Evolutionary conservation across 441 rosid genomes (phyloP).

Genomic region (Pelargonium myrrhifolium): DNA sequence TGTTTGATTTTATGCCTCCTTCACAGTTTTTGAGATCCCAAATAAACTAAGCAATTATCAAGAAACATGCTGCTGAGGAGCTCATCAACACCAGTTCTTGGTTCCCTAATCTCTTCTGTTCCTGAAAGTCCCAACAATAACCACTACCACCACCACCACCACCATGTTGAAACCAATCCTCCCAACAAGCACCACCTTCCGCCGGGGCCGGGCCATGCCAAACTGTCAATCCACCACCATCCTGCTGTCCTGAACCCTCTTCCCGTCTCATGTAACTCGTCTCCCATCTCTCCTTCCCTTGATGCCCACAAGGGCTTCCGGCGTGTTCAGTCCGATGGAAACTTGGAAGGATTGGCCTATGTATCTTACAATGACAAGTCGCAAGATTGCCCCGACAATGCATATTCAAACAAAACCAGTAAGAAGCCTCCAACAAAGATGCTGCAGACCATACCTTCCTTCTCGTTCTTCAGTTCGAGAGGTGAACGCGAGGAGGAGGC

Average conservation of each 20-base stretch:
- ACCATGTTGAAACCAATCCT: slow-evolving; percentile 14
- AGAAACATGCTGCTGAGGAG: slow-evolving; percentile 42
- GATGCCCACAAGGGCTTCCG: slow-evolving; percentile 28
- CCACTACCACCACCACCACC: slow-evolving; percentile 14
- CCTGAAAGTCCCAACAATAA: slow-evolving; percentile 32
- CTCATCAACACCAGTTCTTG: slow-evolving; percentile 59
- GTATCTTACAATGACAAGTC: slow-evolving; percentile 14
- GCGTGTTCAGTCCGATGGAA: slow-evolving; percentile 47
- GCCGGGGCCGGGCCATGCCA: slow-evolving; percentile 5
- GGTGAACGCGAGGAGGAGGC: slow-evolving; percentile 20
- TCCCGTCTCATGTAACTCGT: slow-evolving; percentile 31
- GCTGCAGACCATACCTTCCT: slow-evolving; percentile 44
- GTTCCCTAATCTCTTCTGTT: slow-evolving; percentile 40
- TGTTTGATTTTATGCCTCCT: background rate
- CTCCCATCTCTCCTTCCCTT: slow-evolving; percentile 38
- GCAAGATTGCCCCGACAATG: slow-evolving; percentile 13
- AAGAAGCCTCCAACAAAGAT: slow-evolving; percentile 26
- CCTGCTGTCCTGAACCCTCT: slow-evolving; percentile 20
- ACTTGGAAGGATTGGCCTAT: slow-evolving; percentile 36
- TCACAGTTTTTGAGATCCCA: background rate
- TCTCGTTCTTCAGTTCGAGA: slow-evolving; percentile 20
- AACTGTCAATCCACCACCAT: slow-evolving; percentile 21
- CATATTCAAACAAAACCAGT: slow-evolving; percentile 13
- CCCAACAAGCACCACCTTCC: slow-evolving; percentile 14
- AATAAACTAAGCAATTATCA: too few relatives aligned